Evolutionary conservation across 805 yeast genomes (phyloP).

Genomic region (Pichia nanzhaoensis): DNA sequence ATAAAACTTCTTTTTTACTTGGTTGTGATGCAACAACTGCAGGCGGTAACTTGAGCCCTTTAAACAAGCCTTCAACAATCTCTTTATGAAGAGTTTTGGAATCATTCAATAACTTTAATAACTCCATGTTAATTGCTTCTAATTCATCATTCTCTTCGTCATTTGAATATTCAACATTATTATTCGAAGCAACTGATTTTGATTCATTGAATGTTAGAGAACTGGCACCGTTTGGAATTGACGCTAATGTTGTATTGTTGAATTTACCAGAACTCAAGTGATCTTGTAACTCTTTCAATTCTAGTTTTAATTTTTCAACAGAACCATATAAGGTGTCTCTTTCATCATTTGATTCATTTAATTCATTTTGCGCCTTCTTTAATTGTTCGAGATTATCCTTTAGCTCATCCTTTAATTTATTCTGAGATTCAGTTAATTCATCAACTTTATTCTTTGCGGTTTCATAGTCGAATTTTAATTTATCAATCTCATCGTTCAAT

Average conservation of each 20-base stretch:
- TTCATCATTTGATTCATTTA: slow-evolving; percentile 53
- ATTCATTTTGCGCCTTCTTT: slow-evolving; percentile 49
- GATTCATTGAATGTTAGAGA: slow-evolving; percentile 12
- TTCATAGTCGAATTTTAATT: slow-evolving; percentile 50
- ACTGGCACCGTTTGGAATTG: slow-evolving; percentile 13
- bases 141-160: slow-evolving; percentile 39
- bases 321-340: slow-evolving; percentile 61
- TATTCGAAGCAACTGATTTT: background rate
- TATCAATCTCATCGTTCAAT: slow-evolving; percentile 49
- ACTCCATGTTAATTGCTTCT: slow-evolving; percentile 69
- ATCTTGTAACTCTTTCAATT: slow-evolving; percentile 28
- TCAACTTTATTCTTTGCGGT: slow-evolving; percentile 53
- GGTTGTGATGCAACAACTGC: slow-evolving; percentile 79
- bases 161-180: background rate
- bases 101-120: slow-evolving; percentile 63
- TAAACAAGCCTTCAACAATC: slow-evolving; percentile 78
- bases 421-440: slow-evolving; percentile 54
- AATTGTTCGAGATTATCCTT: slow-evolving; percentile 55
- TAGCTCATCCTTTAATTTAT: slow-evolving; percentile 57
- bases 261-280: slow-evolving; percentile 20
- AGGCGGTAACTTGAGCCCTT: slow-evolving; percentile 78
- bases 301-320: slow-evolving; percentile 46
- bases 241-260: slow-evolving; percentile 11
- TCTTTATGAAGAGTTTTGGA: slow-evolving; percentile 71
- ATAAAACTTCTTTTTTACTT: slow-evolving; percentile 83